A percentile compares a stretch with the other conserved stretches of the same genome.
These are phyloP conservation scores for Aspergillus glaucus DNA, from an alignment of 2,329 filamentous ascomycete genomes.

Conservation along the genomic window DNA sequence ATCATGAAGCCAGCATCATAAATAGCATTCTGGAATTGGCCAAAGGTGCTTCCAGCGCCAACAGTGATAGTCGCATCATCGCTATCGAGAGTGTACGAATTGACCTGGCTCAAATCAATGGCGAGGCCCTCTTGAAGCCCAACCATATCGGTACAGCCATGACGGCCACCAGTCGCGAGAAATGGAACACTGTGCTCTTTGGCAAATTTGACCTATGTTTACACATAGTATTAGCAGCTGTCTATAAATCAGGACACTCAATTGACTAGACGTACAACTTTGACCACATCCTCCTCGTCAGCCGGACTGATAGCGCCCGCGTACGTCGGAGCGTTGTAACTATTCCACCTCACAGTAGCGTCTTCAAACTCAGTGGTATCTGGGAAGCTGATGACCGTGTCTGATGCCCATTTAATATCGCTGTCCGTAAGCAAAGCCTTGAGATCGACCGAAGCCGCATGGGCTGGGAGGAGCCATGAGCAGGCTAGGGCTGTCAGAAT, in stretches of 20 bases:
- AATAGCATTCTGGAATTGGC: background rate
- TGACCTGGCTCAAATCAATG: background rate
- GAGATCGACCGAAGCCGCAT: background rate
- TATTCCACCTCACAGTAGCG: background rate
- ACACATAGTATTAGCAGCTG: background rate
- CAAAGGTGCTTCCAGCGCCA: background rate
- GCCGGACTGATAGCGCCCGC: background rate
- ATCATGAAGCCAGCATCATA: background rate
- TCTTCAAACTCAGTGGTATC: background rate
- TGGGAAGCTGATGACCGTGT: background rate
- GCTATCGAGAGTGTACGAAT: background rate
- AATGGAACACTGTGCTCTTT: background rate
- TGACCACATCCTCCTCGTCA: background rate
- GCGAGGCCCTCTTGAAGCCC: background rate
- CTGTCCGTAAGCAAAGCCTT: background rate
- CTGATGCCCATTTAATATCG: background rate
- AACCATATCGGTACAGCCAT: background rate
- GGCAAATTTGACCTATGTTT: background rate
- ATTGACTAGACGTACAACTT: background rate
- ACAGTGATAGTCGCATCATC: background rate
- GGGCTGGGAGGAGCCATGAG: background rate
- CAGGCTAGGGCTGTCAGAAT: background rate
- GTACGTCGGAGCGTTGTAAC: background rate
- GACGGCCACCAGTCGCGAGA: background rate
- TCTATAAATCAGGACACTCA: background rate